Evolutionary conservation across 169 alveolate species (phyloP).

Genomic region (Plasmodium cynomolgi): DNA sequence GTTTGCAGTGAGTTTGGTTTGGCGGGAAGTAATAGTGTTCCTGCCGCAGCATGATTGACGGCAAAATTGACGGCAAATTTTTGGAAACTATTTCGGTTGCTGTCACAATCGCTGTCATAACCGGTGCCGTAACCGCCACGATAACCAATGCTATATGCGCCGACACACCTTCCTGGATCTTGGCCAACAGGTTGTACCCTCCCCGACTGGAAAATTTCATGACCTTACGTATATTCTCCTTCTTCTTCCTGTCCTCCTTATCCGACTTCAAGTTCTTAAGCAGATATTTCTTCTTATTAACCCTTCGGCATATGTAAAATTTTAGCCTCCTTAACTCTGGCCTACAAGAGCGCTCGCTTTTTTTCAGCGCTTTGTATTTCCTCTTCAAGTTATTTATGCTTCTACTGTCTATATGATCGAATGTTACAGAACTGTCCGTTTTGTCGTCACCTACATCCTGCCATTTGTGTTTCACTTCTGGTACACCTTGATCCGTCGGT

Average conservation of each 20-base stretch:
- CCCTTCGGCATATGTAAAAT: conserved; percentile 51
- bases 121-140: not conserved
- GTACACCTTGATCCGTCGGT: not conserved
- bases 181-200: conserved; percentile 39
- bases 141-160: not conserved
- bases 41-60: not conserved
- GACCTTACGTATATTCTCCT: conserved; percentile 18
- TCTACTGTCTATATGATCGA: conserved; percentile 21
- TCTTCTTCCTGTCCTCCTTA: conserved; percentile 3
- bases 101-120: not conserved
- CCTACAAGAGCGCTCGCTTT: conserved; percentile 8
- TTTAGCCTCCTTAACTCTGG: conserved; percentile 40
- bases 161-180: conserved; percentile 37
- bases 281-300: conserved; percentile 43
- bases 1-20: not conserved
- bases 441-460: conserved; percentile 11
- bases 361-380: conserved; percentile 42
- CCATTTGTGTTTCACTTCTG: conserved; percentile 2
- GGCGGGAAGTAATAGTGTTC: not conserved
- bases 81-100: not conserved
- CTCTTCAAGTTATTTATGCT: conserved; percentile 32
- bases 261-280: not conserved
- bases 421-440: conserved; percentile 32
- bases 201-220: conserved; percentile 16
- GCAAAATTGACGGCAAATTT: not conserved